These are phyloP conservation scores for Penicillium paradoxum DNA, from an alignment of 495 filamentous ascomycete genomes.

Conservation along the genomic window DNA sequence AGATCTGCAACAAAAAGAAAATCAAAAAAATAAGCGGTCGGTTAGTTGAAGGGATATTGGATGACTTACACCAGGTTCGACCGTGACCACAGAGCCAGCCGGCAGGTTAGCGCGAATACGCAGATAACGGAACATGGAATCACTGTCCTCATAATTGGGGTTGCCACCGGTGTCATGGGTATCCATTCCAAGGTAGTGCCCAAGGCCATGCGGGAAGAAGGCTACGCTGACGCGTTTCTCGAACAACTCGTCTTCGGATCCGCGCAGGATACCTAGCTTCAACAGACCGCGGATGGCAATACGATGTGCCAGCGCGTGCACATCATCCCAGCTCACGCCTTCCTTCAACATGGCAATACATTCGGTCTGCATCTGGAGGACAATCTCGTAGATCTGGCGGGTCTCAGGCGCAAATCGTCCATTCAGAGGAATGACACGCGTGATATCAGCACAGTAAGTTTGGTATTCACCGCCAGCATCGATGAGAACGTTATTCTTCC, in stretches of 20 bases:
- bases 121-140: constrained; percentile 81
- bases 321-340: constrained; percentile 77
- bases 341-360: constrained; percentile 70
- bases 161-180: constrained; percentile 90
- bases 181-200: constrained; percentile 92
- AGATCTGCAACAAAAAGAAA: too few species aligned
- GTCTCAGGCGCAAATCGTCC: constrained; percentile 72
- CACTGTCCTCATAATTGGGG: constrained; percentile 76
- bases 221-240: constrained; percentile 69
- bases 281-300: constrained; percentile 77
- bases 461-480: constrained; percentile 80
- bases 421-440: constrained; percentile 78
- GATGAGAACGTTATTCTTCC: constrained; percentile 69
- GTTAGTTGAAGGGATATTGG: neutral
- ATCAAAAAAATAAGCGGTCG: neutral
- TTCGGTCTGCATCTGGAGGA: constrained; percentile 76
- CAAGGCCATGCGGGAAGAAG: constrained; percentile 89
- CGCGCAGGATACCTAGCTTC: constrained; percentile 68
- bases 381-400: constrained; percentile 76
- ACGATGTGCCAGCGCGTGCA: constrained; percentile 73
- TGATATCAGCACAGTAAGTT: constrained; percentile 84
- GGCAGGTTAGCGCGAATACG: constrained; percentile 73
- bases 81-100: constrained; percentile 75
- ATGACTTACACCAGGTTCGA: constrained; percentile 72
- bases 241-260: constrained; percentile 65